Base-by-base conservation (phyloP, 2,329 filamentous ascomycete species). In the Keithomyces neogunnii region DNA sequence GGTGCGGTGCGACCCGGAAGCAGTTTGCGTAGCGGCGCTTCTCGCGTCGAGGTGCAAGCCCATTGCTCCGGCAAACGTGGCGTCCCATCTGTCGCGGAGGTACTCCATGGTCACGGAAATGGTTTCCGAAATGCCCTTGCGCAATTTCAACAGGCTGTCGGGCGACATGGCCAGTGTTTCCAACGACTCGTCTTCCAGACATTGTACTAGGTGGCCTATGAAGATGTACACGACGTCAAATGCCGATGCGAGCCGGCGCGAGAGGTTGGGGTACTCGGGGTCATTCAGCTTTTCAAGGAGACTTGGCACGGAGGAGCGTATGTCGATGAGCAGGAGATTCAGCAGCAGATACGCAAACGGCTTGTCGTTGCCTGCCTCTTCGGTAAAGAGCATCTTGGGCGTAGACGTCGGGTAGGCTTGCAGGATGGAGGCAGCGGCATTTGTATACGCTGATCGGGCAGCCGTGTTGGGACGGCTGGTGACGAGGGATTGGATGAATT, bases 11-110 rank as follows among this genome's bases (percentile, higher is more conserved):
- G 66, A 70, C 1, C 77, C 77, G 10, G 68, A 67, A 11, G 66
- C 66, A 2, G 74, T 75, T 39, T 75, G 67, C 11, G 73, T 65
- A 2, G 66, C 66, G 10, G 67, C 69, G 2, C 60, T 54, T 35
- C 80, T 74, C 4, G 80, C 79, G 8, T 77, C 74, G 1, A 76
- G 77, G 59, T 86, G 79, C 5, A 86, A 62, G 3, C 82, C 82
- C 62, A 77, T 74, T 5, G 79, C 78, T 9, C 82, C 83, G 3
- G 81, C 77, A n/a, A 80, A 70, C 2, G 79, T 77, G 4, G 80
- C 80, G 60, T 88, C 84, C 80, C 81, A 87, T n/a, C 84, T 70
- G 60, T 88, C 85, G 40, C 83, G 77, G 2, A 88, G 72, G 62
- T 82, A 84, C 65, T 87, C 84, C 53, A 84, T 75, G 0, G 77